These are phyloP conservation scores for Wickerhamiella nectarea DNA, from an alignment of 805 yeast species.

Conservation along the genomic window DNA sequence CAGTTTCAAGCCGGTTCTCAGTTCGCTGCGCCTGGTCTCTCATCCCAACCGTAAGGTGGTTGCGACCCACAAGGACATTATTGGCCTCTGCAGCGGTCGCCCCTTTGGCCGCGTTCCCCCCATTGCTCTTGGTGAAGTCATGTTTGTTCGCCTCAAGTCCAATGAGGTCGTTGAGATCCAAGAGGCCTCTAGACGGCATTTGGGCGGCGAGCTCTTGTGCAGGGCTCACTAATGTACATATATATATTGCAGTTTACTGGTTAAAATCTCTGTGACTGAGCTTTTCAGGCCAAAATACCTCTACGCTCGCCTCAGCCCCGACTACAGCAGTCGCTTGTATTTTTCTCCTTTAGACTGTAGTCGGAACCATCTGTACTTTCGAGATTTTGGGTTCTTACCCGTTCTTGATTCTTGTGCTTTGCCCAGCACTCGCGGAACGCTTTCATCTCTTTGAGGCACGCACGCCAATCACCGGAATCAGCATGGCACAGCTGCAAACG, in stretches of 20 bases:
- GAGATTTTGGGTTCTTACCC: constrained; percentile 23
- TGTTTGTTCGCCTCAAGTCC: constrained; percentile 43
- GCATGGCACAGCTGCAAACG: constrained; percentile 65
- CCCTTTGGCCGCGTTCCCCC: constrained; percentile 66
- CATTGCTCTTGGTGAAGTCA: constrained; percentile 76
- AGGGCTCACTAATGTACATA: constrained; percentile 30
- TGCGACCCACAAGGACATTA: constrained; percentile 49
- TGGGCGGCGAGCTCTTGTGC: constrained; percentile 69
- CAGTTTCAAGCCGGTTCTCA: constrained; percentile 62
- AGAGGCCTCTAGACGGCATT: constrained; percentile 66
- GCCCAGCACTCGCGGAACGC: constrained; percentile 55
- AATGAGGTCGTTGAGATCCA: constrained; percentile 57
- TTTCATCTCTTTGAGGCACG: constrained; percentile 50
- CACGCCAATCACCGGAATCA: constrained; percentile 70
- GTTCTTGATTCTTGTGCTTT: constrained; percentile 37
- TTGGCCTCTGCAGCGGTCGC: constrained; percentile 61
- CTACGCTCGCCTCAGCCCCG: too few species aligned
- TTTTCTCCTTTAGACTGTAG: constrained; percentile 9
- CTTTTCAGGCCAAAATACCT: too few species aligned
- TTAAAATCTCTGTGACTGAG: too few species aligned
- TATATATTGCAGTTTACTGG: neutral
- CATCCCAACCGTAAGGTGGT: constrained; percentile 72
- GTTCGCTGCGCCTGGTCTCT: constrained; percentile 56
- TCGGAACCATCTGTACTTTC: constrained; percentile 8
- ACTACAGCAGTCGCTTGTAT: neutral